These are phyloP conservation scores for Gigaspora rosea DNA, from an alignment of 192 early-diverging fungal species.

Conservation along the genomic window DNA sequence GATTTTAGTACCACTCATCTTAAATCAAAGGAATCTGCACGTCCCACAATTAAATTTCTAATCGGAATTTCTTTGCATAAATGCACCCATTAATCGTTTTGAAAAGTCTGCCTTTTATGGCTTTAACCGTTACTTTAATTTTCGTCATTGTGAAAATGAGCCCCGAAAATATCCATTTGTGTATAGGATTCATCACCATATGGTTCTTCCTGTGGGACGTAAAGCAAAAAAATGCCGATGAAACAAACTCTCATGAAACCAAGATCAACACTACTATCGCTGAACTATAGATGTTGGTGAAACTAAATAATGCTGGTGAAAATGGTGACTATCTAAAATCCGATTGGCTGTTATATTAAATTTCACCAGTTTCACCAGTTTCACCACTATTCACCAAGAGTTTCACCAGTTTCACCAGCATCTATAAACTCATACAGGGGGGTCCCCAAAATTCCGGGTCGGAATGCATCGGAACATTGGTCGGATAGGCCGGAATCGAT, in stretches of 20 bases:
- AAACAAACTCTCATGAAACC: not conserved
- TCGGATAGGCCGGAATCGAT: too few relatives aligned
- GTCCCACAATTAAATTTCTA: slow-evolving; percentile 1
- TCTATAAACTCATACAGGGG: too few relatives aligned
- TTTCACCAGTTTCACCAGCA: too few relatives aligned
- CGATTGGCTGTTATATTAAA: too few relatives aligned
- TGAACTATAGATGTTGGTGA: too few relatives aligned
- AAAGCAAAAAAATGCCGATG: not conserved
- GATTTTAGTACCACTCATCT: not conserved
- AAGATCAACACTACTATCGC: not conserved
- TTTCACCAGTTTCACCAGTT: too few relatives aligned
- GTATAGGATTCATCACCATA: slow-evolving; percentile 14
- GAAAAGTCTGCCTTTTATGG: slow-evolving; percentile 3
- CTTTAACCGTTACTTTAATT: slow-evolving; percentile 9
- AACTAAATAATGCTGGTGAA: too few relatives aligned
- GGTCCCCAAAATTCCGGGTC: too few relatives aligned
- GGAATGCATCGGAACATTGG: too few relatives aligned
- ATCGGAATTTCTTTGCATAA: slow-evolving; percentile 14
- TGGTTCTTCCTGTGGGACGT: not conserved
- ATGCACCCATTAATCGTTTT: not conserved
- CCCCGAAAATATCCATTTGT: not conserved
- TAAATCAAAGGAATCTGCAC: not conserved
- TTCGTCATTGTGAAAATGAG: not conserved
- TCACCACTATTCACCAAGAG: too few relatives aligned
- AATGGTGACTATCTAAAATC: too few relatives aligned